phyloP scores from a whole-genome alignment of 129 eudicot species.

The Artemisia argyi region DNA sequence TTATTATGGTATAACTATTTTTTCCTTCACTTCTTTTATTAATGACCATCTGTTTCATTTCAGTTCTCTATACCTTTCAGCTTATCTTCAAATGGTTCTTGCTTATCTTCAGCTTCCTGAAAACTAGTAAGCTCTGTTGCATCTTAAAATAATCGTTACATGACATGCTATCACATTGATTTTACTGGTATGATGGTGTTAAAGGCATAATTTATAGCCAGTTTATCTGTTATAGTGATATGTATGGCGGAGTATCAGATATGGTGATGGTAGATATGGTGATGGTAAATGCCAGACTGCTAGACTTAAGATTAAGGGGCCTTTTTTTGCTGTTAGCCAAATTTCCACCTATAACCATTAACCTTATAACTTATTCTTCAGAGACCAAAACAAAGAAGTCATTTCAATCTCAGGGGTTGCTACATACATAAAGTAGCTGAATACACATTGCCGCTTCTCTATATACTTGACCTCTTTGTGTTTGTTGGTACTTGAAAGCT shows the following conservation, averaged over 20 bases:
- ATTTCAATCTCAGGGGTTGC: too few relatives aligned
- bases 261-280: not conserved
- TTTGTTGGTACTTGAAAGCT: too few relatives aligned
- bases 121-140: constrained; percentile 49
- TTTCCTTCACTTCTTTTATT: not conserved
- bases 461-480: too few relatives aligned
- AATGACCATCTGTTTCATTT: constrained; percentile 15
- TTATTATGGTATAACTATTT: not conserved
- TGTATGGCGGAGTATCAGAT: not conserved
- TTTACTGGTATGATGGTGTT: not conserved
- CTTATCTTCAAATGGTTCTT: constrained; percentile 57
- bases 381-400: too few relatives aligned
- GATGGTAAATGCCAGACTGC: not conserved
- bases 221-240: not conserved
- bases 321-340: too few relatives aligned
- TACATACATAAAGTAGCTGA: too few relatives aligned
- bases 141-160: not conserved
- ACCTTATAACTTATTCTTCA: too few relatives aligned
- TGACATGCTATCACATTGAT: not conserved
- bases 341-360: too few relatives aligned
- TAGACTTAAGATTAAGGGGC: not conserved
- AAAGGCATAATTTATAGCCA: not conserved
- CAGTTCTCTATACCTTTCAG: constrained; percentile 55
- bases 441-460: too few relatives aligned
- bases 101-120: constrained; percentile 70